Percentiles rank a stretch among this genome's conserved stretches.
Conservation (phyloP, 768 basidiomycete species). For the Leccinum subtestaceum region DNA sequence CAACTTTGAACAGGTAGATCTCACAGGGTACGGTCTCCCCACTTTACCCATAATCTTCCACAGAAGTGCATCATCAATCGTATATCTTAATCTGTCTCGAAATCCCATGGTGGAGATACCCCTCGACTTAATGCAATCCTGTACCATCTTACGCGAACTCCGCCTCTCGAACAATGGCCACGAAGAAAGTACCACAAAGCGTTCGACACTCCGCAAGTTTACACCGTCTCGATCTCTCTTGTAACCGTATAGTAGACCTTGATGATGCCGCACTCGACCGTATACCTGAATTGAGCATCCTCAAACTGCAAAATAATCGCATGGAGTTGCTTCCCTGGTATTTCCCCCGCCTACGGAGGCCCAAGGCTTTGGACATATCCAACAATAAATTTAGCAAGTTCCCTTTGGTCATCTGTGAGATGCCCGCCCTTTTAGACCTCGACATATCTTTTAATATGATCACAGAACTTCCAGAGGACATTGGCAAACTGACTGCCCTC, state of each 20-base stretch:
- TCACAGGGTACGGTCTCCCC: slow-evolving; percentile 74
- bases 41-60: slow-evolving; percentile 89
- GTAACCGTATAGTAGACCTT: slow-evolving; percentile 86
- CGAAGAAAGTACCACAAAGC: slow-evolving; percentile 88
- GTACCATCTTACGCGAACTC: slow-evolving; percentile 78
- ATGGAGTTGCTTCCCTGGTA: slow-evolving; percentile 84
- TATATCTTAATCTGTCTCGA: slow-evolving; percentile 82
- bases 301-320: slow-evolving; percentile 88
- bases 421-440: slow-evolving; percentile 72
- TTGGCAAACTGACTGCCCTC: slow-evolving; percentile 66
- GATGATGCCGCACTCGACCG: slow-evolving; percentile 82
- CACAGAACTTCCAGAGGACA: slow-evolving; percentile 72
- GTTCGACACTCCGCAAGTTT: slow-evolving; percentile 74
- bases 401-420: slow-evolving; percentile 70
- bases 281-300: slow-evolving; percentile 61
- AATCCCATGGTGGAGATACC: slow-evolving; percentile 97
- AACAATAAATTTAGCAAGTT: slow-evolving; percentile 88
- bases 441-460: slow-evolving; percentile 96
- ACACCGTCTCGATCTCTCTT: slow-evolving; percentile 82
- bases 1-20: slow-evolving; percentile 74
- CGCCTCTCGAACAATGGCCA: slow-evolving; percentile 84
- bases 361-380: slow-evolving; percentile 85
- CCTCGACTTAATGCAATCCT: slow-evolving; percentile 92
- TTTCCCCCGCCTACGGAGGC: slow-evolving; percentile 68
- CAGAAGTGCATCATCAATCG: slow-evolving; percentile 77